Evolutionary conservation across 2,329 filamentous ascomycete species (phyloP).

Genomic region (Colletotrichum sp.): DNA sequence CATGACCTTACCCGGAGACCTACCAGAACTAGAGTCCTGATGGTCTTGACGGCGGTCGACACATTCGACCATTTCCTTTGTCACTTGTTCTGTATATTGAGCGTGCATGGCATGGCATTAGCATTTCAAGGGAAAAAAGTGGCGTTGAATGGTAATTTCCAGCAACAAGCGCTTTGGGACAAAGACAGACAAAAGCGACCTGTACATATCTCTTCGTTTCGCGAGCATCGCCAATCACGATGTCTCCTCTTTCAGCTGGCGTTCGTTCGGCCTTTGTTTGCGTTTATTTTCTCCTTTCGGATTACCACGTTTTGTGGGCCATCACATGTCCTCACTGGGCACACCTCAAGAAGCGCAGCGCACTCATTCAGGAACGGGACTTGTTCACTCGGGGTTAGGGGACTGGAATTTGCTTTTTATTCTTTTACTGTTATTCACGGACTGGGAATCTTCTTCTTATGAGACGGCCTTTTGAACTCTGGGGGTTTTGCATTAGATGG

Average conservation of each 20-base stretch:
- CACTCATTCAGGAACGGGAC: constrained; percentile 3
- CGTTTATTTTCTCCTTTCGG: neutral
- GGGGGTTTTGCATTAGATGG: constrained; percentile 15
- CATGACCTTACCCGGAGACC: constrained; percentile 32
- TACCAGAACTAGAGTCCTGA: constrained; percentile 4
- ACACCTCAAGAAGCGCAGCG: neutral
- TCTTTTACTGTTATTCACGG: neutral
- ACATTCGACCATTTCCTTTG: constrained; percentile 23
- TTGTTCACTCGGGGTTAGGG: neutral
- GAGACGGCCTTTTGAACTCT: neutral
- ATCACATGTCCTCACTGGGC: neutral
- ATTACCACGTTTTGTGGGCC: neutral
- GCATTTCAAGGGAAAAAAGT: constrained; percentile 19
- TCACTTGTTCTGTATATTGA: constrained; percentile 39
- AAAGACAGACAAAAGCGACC: constrained; percentile 16
- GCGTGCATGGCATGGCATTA: constrained; percentile 36
- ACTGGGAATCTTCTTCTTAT: neutral
- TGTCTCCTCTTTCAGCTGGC: neutral
- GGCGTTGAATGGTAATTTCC: constrained; percentile 15
- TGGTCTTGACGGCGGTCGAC: constrained; percentile 2
- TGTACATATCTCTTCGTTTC: constrained; percentile 13
- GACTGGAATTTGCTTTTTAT: neutral
- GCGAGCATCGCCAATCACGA: neutral
- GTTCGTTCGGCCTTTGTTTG: constrained; percentile 1
- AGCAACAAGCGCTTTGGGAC: constrained; percentile 14